These are phyloP conservation scores for Teratosphaeria pseudoeucalypti DNA, from an alignment of 2,329 filamentous ascomycete genomes.

Conservation along the genomic window DNA sequence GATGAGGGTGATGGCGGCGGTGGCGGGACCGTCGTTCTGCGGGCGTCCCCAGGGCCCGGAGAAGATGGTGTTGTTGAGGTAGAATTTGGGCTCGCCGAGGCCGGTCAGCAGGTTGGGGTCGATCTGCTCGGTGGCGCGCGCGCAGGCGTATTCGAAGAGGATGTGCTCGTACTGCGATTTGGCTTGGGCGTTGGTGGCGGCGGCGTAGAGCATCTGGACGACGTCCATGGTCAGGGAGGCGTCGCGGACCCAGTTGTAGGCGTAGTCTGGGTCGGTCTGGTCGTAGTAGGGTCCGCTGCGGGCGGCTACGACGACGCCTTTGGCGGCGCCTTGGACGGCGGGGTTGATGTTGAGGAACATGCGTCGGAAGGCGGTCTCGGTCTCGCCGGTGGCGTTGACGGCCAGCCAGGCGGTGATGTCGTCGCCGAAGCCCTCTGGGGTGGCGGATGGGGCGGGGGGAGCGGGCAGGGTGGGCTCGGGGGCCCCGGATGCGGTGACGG, in stretches of 20 bases:
- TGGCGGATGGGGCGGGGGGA: slow-evolving; percentile 20
- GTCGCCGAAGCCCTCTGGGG: slow-evolving; percentile 17
- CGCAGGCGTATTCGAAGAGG: slow-evolving; percentile 19
- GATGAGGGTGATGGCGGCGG: slow-evolving; percentile 22
- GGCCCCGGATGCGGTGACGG: slow-evolving; percentile 16
- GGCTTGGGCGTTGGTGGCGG: slow-evolving; percentile 10
- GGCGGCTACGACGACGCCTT: slow-evolving; percentile 23
- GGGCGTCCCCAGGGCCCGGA: slow-evolving; percentile 24
- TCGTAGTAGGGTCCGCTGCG: slow-evolving; percentile 18
- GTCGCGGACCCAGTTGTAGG: slow-evolving; percentile 26
- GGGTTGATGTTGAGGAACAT: slow-evolving; percentile 28
- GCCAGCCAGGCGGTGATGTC: slow-evolving; percentile 23
- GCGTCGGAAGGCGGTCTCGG: slow-evolving; percentile 12
- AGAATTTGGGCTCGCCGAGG: slow-evolving; percentile 25
- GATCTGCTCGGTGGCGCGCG: slow-evolving; percentile 22
- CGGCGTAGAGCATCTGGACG: slow-evolving; percentile 17
- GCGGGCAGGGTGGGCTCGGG: slow-evolving; percentile 14
- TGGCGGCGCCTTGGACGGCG: slow-evolving; percentile 15
- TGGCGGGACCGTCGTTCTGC: slow-evolving; percentile 26
- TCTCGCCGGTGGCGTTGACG: slow-evolving; percentile 13
- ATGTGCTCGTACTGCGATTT: slow-evolving; percentile 15
- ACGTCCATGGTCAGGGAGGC: slow-evolving; percentile 23
- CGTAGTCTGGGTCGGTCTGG: slow-evolving; percentile 21
- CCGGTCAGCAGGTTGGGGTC: slow-evolving; percentile 22
- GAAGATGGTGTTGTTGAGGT: slow-evolving; percentile 24